These are phyloP conservation scores for Calendula officinalis DNA, from an alignment of 129 eudicot species.

Conservation along the genomic window DNA sequence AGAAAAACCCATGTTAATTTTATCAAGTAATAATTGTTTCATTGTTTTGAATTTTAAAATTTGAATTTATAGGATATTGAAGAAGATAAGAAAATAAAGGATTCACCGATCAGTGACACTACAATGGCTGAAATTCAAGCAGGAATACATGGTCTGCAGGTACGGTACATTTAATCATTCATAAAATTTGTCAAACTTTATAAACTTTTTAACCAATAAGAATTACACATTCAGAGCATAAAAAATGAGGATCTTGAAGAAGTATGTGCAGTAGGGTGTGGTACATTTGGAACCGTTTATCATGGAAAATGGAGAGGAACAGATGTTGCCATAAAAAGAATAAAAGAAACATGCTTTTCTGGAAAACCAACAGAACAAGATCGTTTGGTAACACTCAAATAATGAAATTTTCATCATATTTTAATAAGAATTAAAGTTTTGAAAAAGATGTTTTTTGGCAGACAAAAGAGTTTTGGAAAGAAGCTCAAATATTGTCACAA, in stretches of 20 bases:
- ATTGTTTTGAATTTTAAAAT: neutral
- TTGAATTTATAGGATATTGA: slow-evolving; percentile 39
- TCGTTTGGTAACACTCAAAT: slow-evolving; percentile 42
- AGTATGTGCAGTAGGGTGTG: slow-evolving; percentile 68
- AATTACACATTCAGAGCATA: slow-evolving; percentile 56
- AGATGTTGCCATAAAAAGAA: slow-evolving; percentile 74
- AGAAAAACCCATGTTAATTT: neutral
- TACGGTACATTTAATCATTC: slow-evolving; percentile 19
- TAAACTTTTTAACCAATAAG: neutral
- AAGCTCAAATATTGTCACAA: slow-evolving; percentile 68
- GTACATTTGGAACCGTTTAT: slow-evolving; percentile 78
- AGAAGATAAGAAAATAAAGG: slow-evolving; percentile 24
- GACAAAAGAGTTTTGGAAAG: slow-evolving; percentile 82
- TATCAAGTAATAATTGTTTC: neutral
- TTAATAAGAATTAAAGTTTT: too few species aligned
- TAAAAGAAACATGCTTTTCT: slow-evolving; percentile 66
- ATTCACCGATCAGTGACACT: slow-evolving; percentile 40
- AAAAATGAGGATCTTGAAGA: slow-evolving; percentile 71
- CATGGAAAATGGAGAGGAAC: slow-evolving; percentile 91
- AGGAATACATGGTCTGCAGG: slow-evolving; percentile 68
- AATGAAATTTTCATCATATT: neutral
- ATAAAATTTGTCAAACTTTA: neutral
- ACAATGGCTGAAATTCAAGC: slow-evolving; percentile 62
- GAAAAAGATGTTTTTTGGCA: slow-evolving; percentile 14
- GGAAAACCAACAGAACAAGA: slow-evolving; percentile 68